These are phyloP conservation scores for Phytomonas sp. DNA, from an alignment of 208 protist genomes.

Conservation along the genomic window DNA sequence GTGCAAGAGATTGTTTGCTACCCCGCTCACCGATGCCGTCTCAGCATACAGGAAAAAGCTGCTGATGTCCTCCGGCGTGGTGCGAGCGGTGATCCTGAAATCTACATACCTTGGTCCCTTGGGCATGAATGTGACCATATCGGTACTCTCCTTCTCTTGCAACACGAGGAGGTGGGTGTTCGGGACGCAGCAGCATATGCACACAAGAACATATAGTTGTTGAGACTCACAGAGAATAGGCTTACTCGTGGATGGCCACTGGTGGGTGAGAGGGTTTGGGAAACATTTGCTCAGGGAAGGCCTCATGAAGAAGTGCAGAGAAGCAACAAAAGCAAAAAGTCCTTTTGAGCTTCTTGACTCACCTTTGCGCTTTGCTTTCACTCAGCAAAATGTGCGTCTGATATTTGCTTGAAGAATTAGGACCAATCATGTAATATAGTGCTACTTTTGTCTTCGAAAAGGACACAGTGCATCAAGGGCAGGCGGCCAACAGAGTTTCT, in stretches of 20 bases:
- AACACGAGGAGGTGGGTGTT: conserved; percentile 74
- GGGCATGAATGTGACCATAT: conserved; percentile 69
- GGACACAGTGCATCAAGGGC: not conserved
- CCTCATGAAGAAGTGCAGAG: not conserved
- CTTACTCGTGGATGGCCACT: conserved; percentile 71
- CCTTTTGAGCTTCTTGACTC: not conserved
- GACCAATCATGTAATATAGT: not conserved
- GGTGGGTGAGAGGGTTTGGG: conserved; percentile 62
- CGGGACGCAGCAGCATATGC: conserved; percentile 76
- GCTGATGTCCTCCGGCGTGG: conserved; percentile 45
- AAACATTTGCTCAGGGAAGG: conserved; percentile 70
- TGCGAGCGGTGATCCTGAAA: conserved; percentile 53
- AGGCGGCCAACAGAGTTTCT: not conserved
- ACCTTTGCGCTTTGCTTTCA: not conserved
- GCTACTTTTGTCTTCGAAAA: not conserved
- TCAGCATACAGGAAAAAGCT: conserved; percentile 60
- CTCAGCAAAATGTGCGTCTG: not conserved
- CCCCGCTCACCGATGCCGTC: conserved; percentile 16
- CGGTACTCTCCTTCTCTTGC: conserved; percentile 42
- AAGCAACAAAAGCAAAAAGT: not conserved
- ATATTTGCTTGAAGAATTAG: not conserved
- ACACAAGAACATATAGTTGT: conserved; percentile 80
- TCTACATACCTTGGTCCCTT: conserved; percentile 78
- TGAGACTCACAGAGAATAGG: conserved; percentile 72
- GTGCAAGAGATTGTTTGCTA: not conserved